Evolutionary conservation across 352 stramenopile species (phyloP).

Genomic region (Phytophthora citrophthora): DNA sequence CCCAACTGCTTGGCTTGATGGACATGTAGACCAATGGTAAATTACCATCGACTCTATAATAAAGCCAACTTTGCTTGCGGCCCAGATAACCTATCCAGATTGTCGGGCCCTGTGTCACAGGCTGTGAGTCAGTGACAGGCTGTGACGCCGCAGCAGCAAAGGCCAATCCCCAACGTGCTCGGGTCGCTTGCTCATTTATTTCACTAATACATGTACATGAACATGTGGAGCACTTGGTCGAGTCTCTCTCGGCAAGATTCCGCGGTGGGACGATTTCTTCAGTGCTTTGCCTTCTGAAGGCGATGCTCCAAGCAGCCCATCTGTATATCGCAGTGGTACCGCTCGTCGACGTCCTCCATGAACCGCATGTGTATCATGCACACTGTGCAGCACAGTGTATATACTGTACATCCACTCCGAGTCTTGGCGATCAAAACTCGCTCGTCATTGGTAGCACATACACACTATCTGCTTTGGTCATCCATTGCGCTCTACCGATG

Average conservation of each 20-base stretch:
- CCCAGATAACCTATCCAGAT: conserved; percentile 1
- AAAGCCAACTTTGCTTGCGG: background rate
- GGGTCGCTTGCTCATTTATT: conserved; percentile 18
- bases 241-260: conserved; percentile 2
- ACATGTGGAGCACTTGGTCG: no score
- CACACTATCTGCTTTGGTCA: no score
- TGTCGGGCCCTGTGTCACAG: background rate
- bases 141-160: conserved; percentile 10
- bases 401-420: background rate
- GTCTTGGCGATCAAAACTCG: no score
- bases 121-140: background rate
- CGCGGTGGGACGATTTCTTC: conserved; percentile 32
- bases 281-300: conserved; percentile 39
- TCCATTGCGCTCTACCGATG: background rate
- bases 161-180: no score
- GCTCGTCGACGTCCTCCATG: conserved; percentile 2
- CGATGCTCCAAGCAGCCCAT: conserved; percentile 25
- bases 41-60: background rate
- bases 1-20: no score
- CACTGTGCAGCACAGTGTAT: background rate
- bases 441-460: no score
- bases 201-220: no score
- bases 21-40: conserved; percentile 4
- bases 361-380: background rate
- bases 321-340: conserved; percentile 19